Conservation (phyloP, 495 filamentous ascomycete species). For the Penicillium salamii region DNA sequence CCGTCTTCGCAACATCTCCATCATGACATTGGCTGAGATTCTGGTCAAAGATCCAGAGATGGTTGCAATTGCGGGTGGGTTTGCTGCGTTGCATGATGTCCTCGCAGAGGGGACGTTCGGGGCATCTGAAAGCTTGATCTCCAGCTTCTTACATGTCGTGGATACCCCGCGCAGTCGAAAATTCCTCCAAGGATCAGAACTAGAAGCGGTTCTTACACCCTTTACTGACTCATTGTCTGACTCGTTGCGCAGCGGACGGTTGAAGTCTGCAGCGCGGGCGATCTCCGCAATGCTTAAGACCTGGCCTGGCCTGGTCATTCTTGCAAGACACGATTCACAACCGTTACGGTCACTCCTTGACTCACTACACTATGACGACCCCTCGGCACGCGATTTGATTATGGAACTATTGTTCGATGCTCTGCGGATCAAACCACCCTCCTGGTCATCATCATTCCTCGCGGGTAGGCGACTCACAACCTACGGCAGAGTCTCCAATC, state of each 20-base stretch:
- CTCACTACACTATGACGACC: conserved; percentile 70
- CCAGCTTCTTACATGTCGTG: conserved; percentile 81
- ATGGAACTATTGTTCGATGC: conserved; percentile 89
- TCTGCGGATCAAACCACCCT: conserved; percentile 88
- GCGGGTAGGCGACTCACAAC: conserved; percentile 90
- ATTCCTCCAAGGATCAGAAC: conserved; percentile 75
- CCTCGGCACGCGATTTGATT: conserved; percentile 62
- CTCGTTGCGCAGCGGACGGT: conserved; percentile 63
- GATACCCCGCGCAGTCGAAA: conserved; percentile 79
- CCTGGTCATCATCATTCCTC: conserved; percentile 94
- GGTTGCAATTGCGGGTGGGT: conserved; percentile 74
- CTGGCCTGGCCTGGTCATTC: conserved; percentile 83
- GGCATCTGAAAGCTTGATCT: conserved; percentile 79
- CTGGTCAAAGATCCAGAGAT: conserved; percentile 79
- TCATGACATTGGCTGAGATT: conserved; percentile 90
- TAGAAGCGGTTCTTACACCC: conserved; percentile 77
- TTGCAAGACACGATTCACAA: conserved; percentile 81
- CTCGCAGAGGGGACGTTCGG: conserved; percentile 88
- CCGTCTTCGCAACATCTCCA: conserved; percentile 79
- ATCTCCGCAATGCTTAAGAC: conserved; percentile 84
- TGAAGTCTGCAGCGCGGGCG: conserved; percentile 82
- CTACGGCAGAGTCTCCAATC: conserved; percentile 85
- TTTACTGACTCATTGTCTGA: conserved; percentile 81
- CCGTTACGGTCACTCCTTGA: conserved; percentile 78
- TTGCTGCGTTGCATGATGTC: conserved; percentile 78